A percentile compares a stretch with the other conserved stretches of the same genome.
These are phyloP conservation scores for Mycena amicta DNA, from an alignment of 768 basidiomycete genomes.

Conservation along the genomic window DNA sequence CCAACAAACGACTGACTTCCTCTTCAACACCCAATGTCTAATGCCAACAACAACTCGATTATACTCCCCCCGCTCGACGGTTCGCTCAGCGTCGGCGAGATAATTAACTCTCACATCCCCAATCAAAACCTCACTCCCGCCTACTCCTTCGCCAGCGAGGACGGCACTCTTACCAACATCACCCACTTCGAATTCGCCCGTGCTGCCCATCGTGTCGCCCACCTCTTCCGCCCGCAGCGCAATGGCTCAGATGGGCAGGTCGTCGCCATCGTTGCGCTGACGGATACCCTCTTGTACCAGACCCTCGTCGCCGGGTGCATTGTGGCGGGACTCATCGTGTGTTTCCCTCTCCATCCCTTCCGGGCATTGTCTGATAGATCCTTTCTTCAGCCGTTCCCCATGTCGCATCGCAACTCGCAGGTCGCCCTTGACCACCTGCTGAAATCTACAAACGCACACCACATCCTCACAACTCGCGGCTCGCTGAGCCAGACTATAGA, in stretches of 20 bases:
- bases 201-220: conserved; percentile 46
- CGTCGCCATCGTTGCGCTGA: conserved; percentile 38
- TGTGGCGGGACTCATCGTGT: conserved; percentile 38
- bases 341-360: conserved; percentile 20
- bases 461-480: conserved; percentile 34
- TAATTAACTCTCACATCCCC: neutral
- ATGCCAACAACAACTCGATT: neutral
- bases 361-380: neutral
- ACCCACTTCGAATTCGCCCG: conserved; percentile 46
- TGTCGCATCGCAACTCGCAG: conserved; percentile 43
- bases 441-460: conserved; percentile 38
- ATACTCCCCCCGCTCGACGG: neutral
- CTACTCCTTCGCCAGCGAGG: conserved; percentile 27
- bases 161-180: conserved; percentile 27
- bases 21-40: too few relatives aligned
- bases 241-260: conserved; percentile 32
- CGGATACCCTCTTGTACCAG: conserved; percentile 42
- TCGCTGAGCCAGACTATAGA: conserved; percentile 32
- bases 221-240: conserved; percentile 36
- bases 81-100: neutral
- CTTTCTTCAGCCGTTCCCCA: conserved; percentile 41
- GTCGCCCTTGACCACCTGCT: conserved; percentile 39
- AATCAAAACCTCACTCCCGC: neutral
- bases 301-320: conserved; percentile 41
- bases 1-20: too few relatives aligned